These are phyloP conservation scores for Aureobasidium sp. DNA, from an alignment of 2,329 filamentous ascomycete genomes.

Conservation along the genomic window DNA sequence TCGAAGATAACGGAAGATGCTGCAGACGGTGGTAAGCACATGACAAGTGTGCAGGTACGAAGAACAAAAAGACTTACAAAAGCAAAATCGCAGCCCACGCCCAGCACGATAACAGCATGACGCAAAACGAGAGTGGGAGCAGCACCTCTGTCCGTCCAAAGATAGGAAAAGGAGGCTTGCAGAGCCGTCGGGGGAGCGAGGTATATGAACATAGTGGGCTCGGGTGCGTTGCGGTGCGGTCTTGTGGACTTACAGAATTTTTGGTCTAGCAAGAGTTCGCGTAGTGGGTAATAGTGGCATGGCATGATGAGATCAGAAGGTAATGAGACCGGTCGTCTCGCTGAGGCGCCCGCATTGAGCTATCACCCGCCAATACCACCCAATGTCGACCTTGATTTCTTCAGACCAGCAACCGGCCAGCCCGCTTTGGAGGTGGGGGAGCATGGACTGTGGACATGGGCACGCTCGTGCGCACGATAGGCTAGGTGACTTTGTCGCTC, in stretches of 20 bases:
- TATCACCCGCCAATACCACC: slow-evolving; percentile 11
- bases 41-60: background rate
- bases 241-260: slow-evolving; percentile 1
- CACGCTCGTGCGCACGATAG: slow-evolving; percentile 8
- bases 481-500: slow-evolving; percentile 12
- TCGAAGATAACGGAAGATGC: slow-evolving; percentile 80
- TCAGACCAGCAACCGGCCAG: slow-evolving; percentile 8
- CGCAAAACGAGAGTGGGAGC: slow-evolving; percentile 14
- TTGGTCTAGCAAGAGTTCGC: slow-evolving; percentile 12
- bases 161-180: slow-evolving; percentile 3
- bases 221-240: slow-evolving; percentile 7
- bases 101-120: slow-evolving; percentile 16
- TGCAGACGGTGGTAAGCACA: slow-evolving; percentile 30
- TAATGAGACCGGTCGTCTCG: slow-evolving; percentile 9
- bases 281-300: slow-evolving; percentile 14
- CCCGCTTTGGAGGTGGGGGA: slow-evolving; percentile 13
- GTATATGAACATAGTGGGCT: slow-evolving; percentile 10
- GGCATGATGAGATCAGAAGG: slow-evolving; percentile 15
- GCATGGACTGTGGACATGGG: background rate
- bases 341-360: slow-evolving; percentile 13
- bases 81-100: slow-evolving; percentile 15
- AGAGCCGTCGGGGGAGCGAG: background rate
- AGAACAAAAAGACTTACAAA: slow-evolving; percentile 14
- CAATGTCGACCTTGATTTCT: slow-evolving; percentile 12
- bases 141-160: background rate